Base-by-base conservation (phyloP, 345 rosid genomes). In the Punica granatum region DNA sequence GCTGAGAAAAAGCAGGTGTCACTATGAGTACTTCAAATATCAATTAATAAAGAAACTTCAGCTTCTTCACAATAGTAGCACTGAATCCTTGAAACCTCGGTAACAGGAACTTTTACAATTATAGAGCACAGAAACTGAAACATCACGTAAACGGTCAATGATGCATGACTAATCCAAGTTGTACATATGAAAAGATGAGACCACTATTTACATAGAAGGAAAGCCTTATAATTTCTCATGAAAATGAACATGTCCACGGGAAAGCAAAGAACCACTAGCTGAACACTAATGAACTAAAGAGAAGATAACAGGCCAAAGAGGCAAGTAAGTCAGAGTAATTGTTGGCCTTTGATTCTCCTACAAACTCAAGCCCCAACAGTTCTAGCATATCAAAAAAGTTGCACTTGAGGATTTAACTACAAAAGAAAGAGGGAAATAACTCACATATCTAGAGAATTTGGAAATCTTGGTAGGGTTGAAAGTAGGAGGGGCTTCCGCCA, bases 391-490 rank as follows among this genome's bases (percentile, higher is more conserved):
- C 28, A 46, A 7, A n/a, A 30, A 26, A 9, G 6, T 56, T 10
- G 19, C 61, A 56, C 10, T 56, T 12, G 13, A 37, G 18, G 49
- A 36, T 36, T 23, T 9, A 37, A 15, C 32, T 33, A 11, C 21
- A 58, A 25, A 39, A 23, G 23, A 10, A 32, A 4, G 30, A 28
- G 53, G 60, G 41, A 61, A 21, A 72, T 19, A 28, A 86, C 99
- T 94, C 85, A 94, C 99, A 80, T 89, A 94, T 78, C 80, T 77
- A 67, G 90, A 82, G 70, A 75, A 70, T 76, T 81, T 75, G 66
- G 82, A 76, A 74, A 94, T 83, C 71, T 76, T 84, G 83, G 89
- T 88, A 28, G 94, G 97, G 75, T 65, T 91, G 75, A 94, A 89
- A 69, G 79, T 77, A 62, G 32, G 60, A 69, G 99, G 99, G 70